Evolutionary conservation across 352 stramenopile species (phyloP).

Genomic region (Pseudoperonospora humuli): DNA sequence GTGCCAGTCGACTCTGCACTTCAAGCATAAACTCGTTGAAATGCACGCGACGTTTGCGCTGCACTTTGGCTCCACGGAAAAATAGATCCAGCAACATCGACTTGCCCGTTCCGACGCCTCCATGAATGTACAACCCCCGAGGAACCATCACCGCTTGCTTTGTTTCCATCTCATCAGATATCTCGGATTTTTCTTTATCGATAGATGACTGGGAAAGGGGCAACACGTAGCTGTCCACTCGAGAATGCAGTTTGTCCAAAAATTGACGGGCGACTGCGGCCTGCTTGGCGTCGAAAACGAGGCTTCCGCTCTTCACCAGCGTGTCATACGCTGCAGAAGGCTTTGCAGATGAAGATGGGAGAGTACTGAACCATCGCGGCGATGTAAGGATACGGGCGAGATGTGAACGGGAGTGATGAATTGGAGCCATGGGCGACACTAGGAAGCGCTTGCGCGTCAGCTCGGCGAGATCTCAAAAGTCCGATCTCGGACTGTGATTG

Average conservation of each 20-base stretch:
- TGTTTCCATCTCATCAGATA: not conserved
- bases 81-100: slow-evolving; percentile 96
- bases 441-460: too few species aligned
- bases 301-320: slow-evolving; percentile 15
- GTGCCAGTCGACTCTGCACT: slow-evolving; percentile 89
- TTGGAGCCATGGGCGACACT: slow-evolving; percentile 1
- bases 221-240: slow-evolving; percentile 43
- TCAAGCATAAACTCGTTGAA: slow-evolving; percentile 98
- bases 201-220: slow-evolving; percentile 19
- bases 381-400: slow-evolving; percentile 2
- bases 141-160: slow-evolving; percentile 38
- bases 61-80: slow-evolving; percentile 48
- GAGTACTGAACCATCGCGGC: slow-evolving; percentile 4
- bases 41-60: slow-evolving; percentile 89
- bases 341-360: slow-evolving; percentile 4
- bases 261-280: slow-evolving; percentile 24
- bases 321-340: slow-evolving; percentile 30
- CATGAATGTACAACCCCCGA: slow-evolving; percentile 92
- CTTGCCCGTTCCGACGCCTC: slow-evolving; percentile 93
- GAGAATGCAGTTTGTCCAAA: slow-evolving; percentile 55
- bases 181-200: not conserved
- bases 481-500: too few species aligned
- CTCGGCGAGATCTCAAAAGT: too few species aligned
- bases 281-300: slow-evolving; percentile 31
- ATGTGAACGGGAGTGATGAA: slow-evolving; percentile 7